Conservation (phyloP, 1,284 basidiomycete species). For the Apiotrichum gracile region DNA sequence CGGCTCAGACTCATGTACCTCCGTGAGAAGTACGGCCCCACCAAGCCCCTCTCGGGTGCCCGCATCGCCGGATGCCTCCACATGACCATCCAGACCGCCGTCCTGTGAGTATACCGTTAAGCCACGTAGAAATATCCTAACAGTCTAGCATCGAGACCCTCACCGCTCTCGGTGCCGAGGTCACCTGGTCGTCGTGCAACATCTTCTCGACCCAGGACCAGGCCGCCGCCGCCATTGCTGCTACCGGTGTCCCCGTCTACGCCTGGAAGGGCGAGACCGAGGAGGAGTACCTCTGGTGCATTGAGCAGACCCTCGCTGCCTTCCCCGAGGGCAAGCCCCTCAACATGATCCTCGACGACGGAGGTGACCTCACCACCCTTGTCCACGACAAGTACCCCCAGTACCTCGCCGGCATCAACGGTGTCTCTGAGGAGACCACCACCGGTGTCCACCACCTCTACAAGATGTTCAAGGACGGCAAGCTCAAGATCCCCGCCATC, state of each 20-base stretch:
- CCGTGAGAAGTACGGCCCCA: conserved; percentile 72
- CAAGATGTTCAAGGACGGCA: conserved; percentile 93
- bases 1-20: conserved; percentile 75
- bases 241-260: conserved; percentile 95
- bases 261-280: conserved; percentile 99
- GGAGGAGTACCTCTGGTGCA: conserved; percentile 97
- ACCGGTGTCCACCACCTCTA: conserved; percentile 99
- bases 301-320: conserved; percentile 87
- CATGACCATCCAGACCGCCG: conserved; percentile 59
- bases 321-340: conserved; percentile 64
- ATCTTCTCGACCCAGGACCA: conserved; percentile 99
- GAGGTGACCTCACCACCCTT: conserved; percentile 90
- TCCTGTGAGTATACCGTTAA: neutral
- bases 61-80: conserved; percentile 97
- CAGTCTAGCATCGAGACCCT: conserved; percentile 97
- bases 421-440: conserved; percentile 98
- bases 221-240: conserved; percentile 95
- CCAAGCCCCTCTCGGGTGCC: conserved; percentile 87
- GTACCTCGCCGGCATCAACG: conserved; percentile 73
- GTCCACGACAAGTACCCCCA: conserved; percentile 97
- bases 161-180: conserved; percentile 89
- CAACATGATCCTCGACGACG: conserved; percentile 99
- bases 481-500: conserved; percentile 96
- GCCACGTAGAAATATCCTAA: conserved; percentile 54
- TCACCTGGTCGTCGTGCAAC: conserved; percentile 99